A percentile compares a stretch with the other conserved stretches of the same genome.
Evolutionary conservation across 108 stramenopile genomes (phyloP).

Genomic region (Nitzschia putrida): DNA sequence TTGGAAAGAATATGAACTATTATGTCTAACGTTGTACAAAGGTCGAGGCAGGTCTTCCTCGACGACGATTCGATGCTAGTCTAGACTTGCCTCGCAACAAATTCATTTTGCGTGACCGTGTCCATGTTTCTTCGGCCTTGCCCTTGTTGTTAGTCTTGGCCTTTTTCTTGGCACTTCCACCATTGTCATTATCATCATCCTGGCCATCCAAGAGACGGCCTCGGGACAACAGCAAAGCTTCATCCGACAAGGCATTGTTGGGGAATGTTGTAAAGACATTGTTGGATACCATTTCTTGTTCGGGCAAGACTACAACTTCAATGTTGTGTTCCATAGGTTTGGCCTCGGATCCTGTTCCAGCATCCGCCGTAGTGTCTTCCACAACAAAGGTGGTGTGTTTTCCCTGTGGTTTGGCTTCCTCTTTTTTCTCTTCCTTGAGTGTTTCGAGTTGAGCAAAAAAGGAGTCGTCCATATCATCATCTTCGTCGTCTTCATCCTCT

Average conservation of each 20-base stretch:
- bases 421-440: constrained; percentile 20
- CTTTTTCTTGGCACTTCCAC: constrained; percentile 2
- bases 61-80: constrained; percentile 7
- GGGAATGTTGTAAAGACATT: constrained; percentile 21
- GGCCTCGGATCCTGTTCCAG: constrained; percentile 1
- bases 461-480: constrained; percentile 40
- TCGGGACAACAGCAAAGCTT: constrained; percentile 32
- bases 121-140: constrained; percentile 26
- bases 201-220: constrained; percentile 26
- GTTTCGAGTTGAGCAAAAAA: constrained; percentile 45
- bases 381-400: constrained; percentile 49
- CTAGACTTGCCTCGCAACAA: constrained; percentile 3
- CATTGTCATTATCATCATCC: too few relatives aligned
- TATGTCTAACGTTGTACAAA: background rate
- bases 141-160: constrained; percentile 10
- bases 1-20: background rate
- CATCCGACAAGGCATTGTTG: constrained; percentile 16
- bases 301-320: constrained; percentile 39
- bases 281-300: constrained; percentile 1
- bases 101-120: constrained; percentile 34
- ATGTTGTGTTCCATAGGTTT: constrained; percentile 29
- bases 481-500: constrained; percentile 13
- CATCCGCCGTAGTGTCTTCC: constrained; percentile 1
- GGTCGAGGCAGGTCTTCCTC: constrained; percentile 21
- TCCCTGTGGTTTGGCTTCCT: constrained; percentile 21